A percentile compares a stretch with the other conserved stretches of the same genome.
phyloP scores from a whole-genome alignment of 2,329 filamentous ascomycete genomes.

The Coniella lustricola region DNA sequence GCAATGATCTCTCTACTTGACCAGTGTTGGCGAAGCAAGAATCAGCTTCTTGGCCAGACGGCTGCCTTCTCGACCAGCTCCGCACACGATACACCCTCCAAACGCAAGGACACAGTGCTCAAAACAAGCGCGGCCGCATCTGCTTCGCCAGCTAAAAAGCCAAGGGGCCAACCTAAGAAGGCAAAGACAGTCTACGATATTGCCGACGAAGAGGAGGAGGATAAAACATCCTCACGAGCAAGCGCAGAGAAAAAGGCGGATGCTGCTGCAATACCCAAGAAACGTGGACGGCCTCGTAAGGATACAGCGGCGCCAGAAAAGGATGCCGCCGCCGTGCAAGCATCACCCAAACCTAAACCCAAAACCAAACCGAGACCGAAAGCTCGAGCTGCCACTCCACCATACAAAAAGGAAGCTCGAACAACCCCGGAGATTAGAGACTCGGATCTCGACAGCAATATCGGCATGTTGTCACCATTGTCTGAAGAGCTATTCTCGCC shows the following conservation, averaged over 20 bases:
- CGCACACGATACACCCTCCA: conserved; percentile 3
- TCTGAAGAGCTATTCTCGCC: conserved; percentile 36
- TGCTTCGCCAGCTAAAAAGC: conserved; percentile 12
- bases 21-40: conserved; percentile 62
- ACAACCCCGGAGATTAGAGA: conserved; percentile 43
- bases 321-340: conserved; percentile 12
- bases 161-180: conserved; percentile 31
- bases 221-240: no score
- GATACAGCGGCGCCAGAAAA: conserved; percentile 13
- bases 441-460: conserved; percentile 36
- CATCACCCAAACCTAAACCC: conserved; percentile 15
- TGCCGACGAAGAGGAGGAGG: no score
- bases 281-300: conserved; percentile 38
- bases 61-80: conserved; percentile 18
- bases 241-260: conserved; percentile 23
- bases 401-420: conserved; percentile 14
- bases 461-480: conserved; percentile 26
- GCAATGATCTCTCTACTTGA: conserved; percentile 65
- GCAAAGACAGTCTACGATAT: conserved; percentile 13
- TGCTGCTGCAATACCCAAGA: conserved; percentile 25
- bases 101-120: conserved; percentile 14
- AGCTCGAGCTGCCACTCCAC: not conserved
- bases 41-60: conserved; percentile 19
- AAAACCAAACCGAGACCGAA: conserved; percentile 23
- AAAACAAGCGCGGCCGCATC: not conserved